These are phyloP conservation scores for Neonothopanus nambi DNA, from an alignment of 1,284 basidiomycete species.

Conservation along the genomic window DNA sequence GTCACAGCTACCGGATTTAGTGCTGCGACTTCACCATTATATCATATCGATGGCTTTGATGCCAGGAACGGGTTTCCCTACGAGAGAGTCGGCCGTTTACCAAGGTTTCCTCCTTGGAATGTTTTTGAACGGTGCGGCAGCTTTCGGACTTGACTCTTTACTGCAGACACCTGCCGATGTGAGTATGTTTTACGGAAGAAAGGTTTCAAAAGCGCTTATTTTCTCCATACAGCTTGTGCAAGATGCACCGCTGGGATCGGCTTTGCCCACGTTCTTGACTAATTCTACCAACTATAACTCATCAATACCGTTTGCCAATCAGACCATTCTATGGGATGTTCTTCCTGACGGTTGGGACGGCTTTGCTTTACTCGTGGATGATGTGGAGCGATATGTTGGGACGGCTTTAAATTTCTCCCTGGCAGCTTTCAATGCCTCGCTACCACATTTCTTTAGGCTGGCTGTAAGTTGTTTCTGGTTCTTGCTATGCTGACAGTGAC, in stretches of 20 bases:
- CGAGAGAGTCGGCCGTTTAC: conserved; percentile 74
- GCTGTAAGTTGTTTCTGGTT: conserved; percentile 56
- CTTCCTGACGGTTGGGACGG: conserved; percentile 73
- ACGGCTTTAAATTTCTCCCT: conserved; percentile 66
- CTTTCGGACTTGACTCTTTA: conserved; percentile 80
- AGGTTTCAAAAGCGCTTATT: not conserved
- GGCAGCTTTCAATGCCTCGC: conserved; percentile 53
- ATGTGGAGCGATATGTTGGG: conserved; percentile 78
- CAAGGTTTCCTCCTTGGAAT: conserved; percentile 83
- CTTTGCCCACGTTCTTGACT: conserved; percentile 72
- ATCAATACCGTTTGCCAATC: conserved; percentile 53
- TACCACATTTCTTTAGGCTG: conserved; percentile 84
- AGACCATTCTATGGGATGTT: conserved; percentile 63
- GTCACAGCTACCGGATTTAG: conserved; percentile 67
- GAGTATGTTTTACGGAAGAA: conserved; percentile 24
- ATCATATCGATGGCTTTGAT: conserved; percentile 75
- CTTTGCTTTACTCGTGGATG: conserved; percentile 80
- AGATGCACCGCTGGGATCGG: conserved; percentile 72
- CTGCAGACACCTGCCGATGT: conserved; percentile 77
- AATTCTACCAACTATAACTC: conserved; percentile 66
- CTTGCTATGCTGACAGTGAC: not conserved
- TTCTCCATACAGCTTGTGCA: conserved; percentile 54
- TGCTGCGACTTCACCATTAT: conserved; percentile 75
- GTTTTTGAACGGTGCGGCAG: conserved; percentile 77
- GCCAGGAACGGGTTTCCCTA: conserved; percentile 81